Evolutionary conservation across 2,329 filamentous ascomycete genomes (phyloP).

Genomic region (Penicillium sp.): DNA sequence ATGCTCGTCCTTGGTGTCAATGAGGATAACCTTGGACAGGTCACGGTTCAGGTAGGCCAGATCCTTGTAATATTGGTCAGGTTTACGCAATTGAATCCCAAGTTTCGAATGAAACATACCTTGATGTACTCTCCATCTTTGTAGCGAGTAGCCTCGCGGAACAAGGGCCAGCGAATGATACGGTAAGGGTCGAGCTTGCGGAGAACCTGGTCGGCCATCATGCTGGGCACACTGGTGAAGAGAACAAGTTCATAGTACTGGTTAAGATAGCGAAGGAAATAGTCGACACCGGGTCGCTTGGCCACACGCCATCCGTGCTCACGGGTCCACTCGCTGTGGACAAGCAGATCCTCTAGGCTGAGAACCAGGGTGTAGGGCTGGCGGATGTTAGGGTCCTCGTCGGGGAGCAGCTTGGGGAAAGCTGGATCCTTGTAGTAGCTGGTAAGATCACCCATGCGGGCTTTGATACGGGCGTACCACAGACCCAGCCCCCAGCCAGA

Average conservation of each 20-base stretch:
- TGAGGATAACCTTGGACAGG: slow-evolving; percentile 88
- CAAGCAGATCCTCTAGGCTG: slow-evolving; percentile 86
- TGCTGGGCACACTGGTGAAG: slow-evolving; percentile 84
- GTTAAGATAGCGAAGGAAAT: slow-evolving; percentile 93
- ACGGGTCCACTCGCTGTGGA: slow-evolving; percentile 91
- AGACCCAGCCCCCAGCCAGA: slow-evolving; percentile 73
- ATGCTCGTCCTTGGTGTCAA: slow-evolving; percentile 81
- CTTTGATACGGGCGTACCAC: slow-evolving; percentile 78
- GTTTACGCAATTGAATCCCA: neutral
- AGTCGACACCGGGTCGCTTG: slow-evolving; percentile 92
- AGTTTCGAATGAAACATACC: slow-evolving; percentile 50
- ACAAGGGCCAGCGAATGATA: slow-evolving; percentile 92
- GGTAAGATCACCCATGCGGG: slow-evolving; percentile 71
- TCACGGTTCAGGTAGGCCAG: slow-evolving; percentile 97
- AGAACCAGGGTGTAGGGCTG: slow-evolving; percentile 91
- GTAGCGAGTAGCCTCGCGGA: slow-evolving; percentile 94
- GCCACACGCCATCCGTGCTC: slow-evolving; percentile 94
- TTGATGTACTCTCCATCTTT: slow-evolving; percentile 96
- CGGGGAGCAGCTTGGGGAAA: slow-evolving; percentile 84
- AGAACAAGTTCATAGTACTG: slow-evolving; percentile 98
- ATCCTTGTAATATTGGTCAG: slow-evolving; percentile 58
- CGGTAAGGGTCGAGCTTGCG: slow-evolving; percentile 93
- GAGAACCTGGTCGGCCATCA: slow-evolving; percentile 80
- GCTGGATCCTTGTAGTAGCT: slow-evolving; percentile 95
- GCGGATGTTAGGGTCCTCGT: slow-evolving; percentile 69